A percentile compares a stretch with the other conserved stretches of the same genome.
Evolutionary conservation across 2,329 filamentous ascomycete species (phyloP).

Genomic region (Sphaerulina musiva): DNA sequence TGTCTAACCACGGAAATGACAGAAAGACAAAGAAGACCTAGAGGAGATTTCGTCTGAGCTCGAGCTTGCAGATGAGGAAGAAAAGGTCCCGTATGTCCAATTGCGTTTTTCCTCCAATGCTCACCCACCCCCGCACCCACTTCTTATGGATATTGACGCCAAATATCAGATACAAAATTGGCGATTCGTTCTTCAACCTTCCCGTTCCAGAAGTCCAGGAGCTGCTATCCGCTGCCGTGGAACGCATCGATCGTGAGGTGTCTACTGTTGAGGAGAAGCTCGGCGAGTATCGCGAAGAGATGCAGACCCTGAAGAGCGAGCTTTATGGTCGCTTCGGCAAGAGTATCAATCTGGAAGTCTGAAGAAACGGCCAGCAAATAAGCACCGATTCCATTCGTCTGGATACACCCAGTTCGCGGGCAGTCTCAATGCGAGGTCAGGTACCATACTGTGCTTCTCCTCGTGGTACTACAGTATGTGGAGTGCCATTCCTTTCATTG

Average conservation of each 20-base stretch:
- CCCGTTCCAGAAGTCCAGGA: slow-evolving; percentile 79
- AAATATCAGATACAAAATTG: slow-evolving; percentile 76
- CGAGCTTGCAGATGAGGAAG: slow-evolving; percentile 91
- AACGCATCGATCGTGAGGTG: slow-evolving; percentile 71
- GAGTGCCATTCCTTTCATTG: neutral
- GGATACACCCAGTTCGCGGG: neutral
- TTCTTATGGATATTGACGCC: slow-evolving; percentile 6
- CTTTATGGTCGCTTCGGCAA: slow-evolving; percentile 91
- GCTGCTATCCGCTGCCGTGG: slow-evolving; percentile 65
- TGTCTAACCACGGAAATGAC: slow-evolving; percentile 7
- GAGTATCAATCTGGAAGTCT: slow-evolving; percentile 91
- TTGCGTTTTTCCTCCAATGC: neutral
- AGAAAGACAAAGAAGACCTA: slow-evolving; percentile 98
- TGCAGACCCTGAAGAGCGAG: slow-evolving; percentile 82
- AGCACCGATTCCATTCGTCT: neutral
- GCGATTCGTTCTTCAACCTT: slow-evolving; percentile 88
- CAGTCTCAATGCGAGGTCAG: neutral
- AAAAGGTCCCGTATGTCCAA: slow-evolving; percentile 72
- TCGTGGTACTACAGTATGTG: neutral
- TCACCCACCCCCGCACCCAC: no score
- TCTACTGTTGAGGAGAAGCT: slow-evolving; percentile 70
- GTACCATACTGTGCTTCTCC: neutral
- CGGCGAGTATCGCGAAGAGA: slow-evolving; percentile 69
- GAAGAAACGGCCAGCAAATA: slow-evolving; percentile 1
- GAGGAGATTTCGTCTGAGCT: slow-evolving; percentile 88